Percentiles rank a stretch among this genome's conserved stretches.
phyloP scores from a whole-genome alignment of 257 asterid species.

The Datura wrightii region DNA sequence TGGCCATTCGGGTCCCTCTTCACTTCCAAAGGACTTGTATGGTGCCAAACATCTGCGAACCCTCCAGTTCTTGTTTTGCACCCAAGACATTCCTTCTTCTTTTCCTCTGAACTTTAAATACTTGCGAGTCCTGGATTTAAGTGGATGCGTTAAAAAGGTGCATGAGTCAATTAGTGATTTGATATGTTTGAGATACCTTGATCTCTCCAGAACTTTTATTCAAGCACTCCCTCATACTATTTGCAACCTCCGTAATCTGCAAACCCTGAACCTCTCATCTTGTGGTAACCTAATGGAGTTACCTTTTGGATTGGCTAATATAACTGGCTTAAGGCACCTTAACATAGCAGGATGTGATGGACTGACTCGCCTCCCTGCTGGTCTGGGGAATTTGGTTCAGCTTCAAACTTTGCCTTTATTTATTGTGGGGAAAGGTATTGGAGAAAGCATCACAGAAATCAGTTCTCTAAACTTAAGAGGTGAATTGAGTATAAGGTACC shows the following conservation, averaged over 20 bases:
- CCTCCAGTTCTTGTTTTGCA: constrained; percentile 27
- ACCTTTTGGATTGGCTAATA: constrained; percentile 38
- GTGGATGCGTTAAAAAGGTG: constrained; percentile 23
- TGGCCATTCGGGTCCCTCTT: not conserved
- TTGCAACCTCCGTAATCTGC: constrained; percentile 38
- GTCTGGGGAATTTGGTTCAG: constrained; percentile 36
- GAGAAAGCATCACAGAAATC: constrained; percentile 38
- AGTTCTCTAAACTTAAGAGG: constrained; percentile 35
- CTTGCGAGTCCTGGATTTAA: constrained; percentile 32
- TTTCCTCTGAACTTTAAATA: constrained; percentile 18
- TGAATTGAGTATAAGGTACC: constrained; percentile 37
- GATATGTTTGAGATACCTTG: constrained; percentile 41
- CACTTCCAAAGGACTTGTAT: constrained; percentile 30
- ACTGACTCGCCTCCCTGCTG: constrained; percentile 38
- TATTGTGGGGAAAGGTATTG: constrained; percentile 36
- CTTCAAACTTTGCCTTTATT: constrained; percentile 44
- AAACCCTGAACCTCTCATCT: constrained; percentile 34
- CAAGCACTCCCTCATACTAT: constrained; percentile 27
- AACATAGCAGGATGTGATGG: constrained; percentile 35
- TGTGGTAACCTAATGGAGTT: constrained; percentile 37
- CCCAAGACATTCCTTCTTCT: constrained; percentile 5
- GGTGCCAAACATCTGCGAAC: constrained; percentile 36
- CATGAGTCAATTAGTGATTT: constrained; percentile 35
- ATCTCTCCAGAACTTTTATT: constrained; percentile 35
- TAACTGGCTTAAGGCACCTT: constrained; percentile 42